phyloP scores from a whole-genome alignment of 441 rosid species.

The Eutrema salsugineum region DNA sequence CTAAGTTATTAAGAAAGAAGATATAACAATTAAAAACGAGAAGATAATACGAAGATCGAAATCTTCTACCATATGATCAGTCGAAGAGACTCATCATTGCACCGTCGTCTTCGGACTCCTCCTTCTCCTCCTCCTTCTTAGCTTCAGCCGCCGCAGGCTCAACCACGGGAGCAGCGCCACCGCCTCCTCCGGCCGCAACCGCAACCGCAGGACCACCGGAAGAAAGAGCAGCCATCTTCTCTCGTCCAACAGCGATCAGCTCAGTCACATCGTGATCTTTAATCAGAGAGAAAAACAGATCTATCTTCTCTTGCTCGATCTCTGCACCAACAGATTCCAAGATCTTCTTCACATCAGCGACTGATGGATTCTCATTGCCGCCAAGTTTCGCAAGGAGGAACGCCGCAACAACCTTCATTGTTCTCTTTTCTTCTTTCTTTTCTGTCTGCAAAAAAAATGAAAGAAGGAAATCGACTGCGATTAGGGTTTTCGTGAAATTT shows the following conservation, averaged over 20 bases:
- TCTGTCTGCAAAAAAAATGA: neutral
- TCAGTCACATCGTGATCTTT: constrained; percentile 24
- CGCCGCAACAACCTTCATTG: constrained; percentile 26
- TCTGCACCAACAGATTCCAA: constrained; percentile 31
- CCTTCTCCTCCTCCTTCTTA: constrained; percentile 30
- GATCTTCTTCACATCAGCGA: constrained; percentile 19
- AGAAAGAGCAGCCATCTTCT: constrained; percentile 30
- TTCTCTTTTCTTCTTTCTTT: neutral
- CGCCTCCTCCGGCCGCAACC: constrained; percentile 10
- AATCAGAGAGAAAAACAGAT: constrained; percentile 20
- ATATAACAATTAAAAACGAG: neutral
- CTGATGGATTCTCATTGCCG: constrained; percentile 19
- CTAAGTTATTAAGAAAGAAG: neutral
- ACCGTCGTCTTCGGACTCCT: constrained; percentile 28
- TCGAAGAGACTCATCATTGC: constrained; percentile 33
- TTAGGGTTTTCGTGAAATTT: constrained; percentile 12
- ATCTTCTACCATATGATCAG: neutral
- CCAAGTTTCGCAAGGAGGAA: constrained; percentile 13
- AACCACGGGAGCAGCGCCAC: constrained; percentile 15
- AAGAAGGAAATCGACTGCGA: constrained; percentile 4
- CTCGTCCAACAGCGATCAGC: constrained; percentile 24
- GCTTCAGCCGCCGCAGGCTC: constrained; percentile 14
- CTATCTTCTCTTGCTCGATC: constrained; percentile 27
- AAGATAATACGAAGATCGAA: neutral
- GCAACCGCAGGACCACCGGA: constrained; percentile 24